Base-by-base conservation (phyloP, 192 early-diverging fungal genomes). In the Physocladia obscura region DNA sequence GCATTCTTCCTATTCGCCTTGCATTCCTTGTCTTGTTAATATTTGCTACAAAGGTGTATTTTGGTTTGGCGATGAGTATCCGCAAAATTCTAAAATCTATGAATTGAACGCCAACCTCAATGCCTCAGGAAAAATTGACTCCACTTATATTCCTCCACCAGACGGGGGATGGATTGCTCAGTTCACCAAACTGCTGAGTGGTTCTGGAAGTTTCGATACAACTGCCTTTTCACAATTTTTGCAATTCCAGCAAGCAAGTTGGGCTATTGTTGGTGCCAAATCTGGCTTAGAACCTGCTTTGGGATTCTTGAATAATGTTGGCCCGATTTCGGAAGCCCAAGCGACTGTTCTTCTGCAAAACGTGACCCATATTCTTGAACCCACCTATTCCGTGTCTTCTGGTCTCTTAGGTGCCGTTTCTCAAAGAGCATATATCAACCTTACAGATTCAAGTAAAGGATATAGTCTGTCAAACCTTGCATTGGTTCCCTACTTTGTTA, bases 401-500 rank as follows among this genome's bases (percentile, higher is more conserved):
- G 81, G 77, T 6, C 24, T 82, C 37, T 65, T 82, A 2, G 76
- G 73, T 26, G 68, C 76, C 13, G 71, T 82, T 34, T 70, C 69
- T 39, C 63, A 74, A 15, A 72, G 77, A 11, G 69, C 67, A 57
- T 79, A 51, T 38, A 60, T 74, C 57, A 58, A 76, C 56, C 29
- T 76, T 8, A 59, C 73, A 17, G 50, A 24, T 30, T 40, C 52
- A 0, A 35, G 57, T 8, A 19, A 22, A 35, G 49, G 8, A 22
- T 30, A 72, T 19, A 54, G 44, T 0, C 61, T 78, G 2, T 68
- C 62, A 15, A 40, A 54, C 21, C 26, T 76, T 24, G 70, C 74
- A 26, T 73, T 70, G 37, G 65, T 75, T 26, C 82, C 82, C 0
- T 83, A 72, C 59, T 83, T 72, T 58, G 57, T 68, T 29, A 22